Percentiles rank a stretch among this genome's conserved stretches.
These are phyloP conservation scores for Raphanus raphanistrum DNA, from an alignment of 345 rosid genomes.

Conservation along the genomic window DNA sequence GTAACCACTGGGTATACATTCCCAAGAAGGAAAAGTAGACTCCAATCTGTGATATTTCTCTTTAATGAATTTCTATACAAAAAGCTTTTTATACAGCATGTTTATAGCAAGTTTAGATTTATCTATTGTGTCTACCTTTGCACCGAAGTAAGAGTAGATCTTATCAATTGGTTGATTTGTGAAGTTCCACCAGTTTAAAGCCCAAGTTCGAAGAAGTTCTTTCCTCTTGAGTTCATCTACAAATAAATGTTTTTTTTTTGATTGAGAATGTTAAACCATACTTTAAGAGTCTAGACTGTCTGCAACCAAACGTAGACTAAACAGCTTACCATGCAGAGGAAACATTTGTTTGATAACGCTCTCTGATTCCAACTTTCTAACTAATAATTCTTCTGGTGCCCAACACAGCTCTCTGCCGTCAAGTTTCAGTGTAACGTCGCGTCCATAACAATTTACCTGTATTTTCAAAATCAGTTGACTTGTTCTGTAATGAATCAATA, in stretches of 20 bases:
- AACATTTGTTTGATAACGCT: slow-evolving; percentile 72
- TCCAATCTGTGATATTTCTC: slow-evolving; percentile 56
- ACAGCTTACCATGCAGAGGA: slow-evolving; percentile 73
- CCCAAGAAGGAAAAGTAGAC: slow-evolving; percentile 86
- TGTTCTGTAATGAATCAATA: slow-evolving; percentile 16
- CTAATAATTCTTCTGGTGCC: slow-evolving; percentile 69
- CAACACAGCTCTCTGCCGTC: slow-evolving; percentile 56
- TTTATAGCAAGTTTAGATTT: slow-evolving; percentile 7
- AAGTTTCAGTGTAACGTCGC: slow-evolving; percentile 44
- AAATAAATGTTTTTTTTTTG: not conserved
- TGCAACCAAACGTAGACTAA: not conserved
- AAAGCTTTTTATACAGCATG: slow-evolving; percentile 4
- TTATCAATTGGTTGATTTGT: slow-evolving; percentile 83
- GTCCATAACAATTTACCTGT: slow-evolving; percentile 57
- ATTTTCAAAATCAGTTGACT: slow-evolving; percentile 11
- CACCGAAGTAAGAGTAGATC: slow-evolving; percentile 76
- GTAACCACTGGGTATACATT: slow-evolving; percentile 82
- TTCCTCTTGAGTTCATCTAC: slow-evolving; percentile 77
- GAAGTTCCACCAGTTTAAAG: slow-evolving; percentile 67
- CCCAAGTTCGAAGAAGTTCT: slow-evolving; percentile 73
- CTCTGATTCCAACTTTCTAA: slow-evolving; percentile 61
- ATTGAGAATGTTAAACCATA: slow-evolving; percentile 12
- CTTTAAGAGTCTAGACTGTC: slow-evolving; percentile 21
- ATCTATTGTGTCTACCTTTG: slow-evolving; percentile 56
- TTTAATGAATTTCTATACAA: slow-evolving; percentile 21